Conservation (phyloP, 1,284 basidiomycete species). For the Cutaneotrichosporon arboriforme region DNA sequence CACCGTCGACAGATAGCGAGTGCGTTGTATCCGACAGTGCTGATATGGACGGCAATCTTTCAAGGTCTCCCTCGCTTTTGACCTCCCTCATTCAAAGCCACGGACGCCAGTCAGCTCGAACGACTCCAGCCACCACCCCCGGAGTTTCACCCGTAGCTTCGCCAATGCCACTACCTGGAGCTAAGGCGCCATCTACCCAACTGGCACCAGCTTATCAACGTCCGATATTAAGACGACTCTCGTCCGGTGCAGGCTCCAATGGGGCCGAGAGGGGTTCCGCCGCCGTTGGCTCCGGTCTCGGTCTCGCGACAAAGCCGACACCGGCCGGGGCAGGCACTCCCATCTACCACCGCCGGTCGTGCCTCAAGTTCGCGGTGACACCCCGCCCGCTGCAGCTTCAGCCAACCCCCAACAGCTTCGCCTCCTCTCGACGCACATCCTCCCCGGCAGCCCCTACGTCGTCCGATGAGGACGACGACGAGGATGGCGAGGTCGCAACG, state of each 20-base stretch:
- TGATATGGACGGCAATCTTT: conserved; percentile 1
- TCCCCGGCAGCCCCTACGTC: neutral
- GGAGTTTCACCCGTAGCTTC: neutral
- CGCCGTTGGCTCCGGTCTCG: too few relatives aligned
- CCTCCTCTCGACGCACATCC: neutral
- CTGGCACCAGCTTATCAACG: neutral
- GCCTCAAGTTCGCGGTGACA: conserved; percentile 22
- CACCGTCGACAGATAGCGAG: conserved; percentile 16
- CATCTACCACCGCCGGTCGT: conserved; percentile 10
- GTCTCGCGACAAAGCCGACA: too few relatives aligned
- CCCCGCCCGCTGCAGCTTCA: conserved; percentile 15
- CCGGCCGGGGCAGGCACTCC: neutral
- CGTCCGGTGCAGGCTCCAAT: neutral
- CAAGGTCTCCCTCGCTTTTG: conserved; percentile 18
- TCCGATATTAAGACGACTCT: conserved; percentile 16
- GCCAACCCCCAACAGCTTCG: neutral
- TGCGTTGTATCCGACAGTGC: conserved; percentile 3
- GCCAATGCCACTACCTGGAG: neutral
- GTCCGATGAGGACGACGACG: conserved; percentile 5
- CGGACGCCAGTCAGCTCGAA: conserved; percentile 1
- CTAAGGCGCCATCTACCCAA: neutral
- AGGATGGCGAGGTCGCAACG: conserved; percentile 10
- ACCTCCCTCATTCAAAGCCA: conserved; percentile 20
- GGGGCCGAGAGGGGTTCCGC: neutral
- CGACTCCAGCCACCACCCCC: neutral